A percentile compares a stretch with the other conserved stretches of the same genome.
Evolutionary conservation across 768 basidiomycete genomes (phyloP).

Genomic region (Pulveroboletus sp.): DNA sequence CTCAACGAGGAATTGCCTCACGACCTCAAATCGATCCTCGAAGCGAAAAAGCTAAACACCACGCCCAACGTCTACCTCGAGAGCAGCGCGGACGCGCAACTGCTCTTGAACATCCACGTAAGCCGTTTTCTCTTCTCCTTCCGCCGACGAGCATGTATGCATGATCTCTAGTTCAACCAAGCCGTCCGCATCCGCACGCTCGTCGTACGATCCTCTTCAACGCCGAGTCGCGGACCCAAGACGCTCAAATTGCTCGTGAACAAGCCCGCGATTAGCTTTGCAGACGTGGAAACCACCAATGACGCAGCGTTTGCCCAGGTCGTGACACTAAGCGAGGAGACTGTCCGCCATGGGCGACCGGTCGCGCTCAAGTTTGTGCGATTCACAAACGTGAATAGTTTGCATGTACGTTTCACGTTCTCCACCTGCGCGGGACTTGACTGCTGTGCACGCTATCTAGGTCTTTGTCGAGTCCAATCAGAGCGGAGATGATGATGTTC

Average conservation of each 20-base stretch:
- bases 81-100: constrained; percentile 73
- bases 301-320: constrained; percentile 56
- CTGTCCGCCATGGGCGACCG: constrained; percentile 41
- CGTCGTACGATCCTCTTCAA: constrained; percentile 41
- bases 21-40: constrained; percentile 51
- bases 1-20: constrained; percentile 62
- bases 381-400: constrained; percentile 64
- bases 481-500: constrained; percentile 48
- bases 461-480: constrained; percentile 72
- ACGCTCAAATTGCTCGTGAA: constrained; percentile 63
- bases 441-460: constrained; percentile 38
- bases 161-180: constrained; percentile 58
- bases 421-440: not conserved
- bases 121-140: constrained; percentile 28
- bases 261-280: constrained; percentile 58
- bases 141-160: no score
- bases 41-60: constrained; percentile 43
- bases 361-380: constrained; percentile 61
- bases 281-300: constrained; percentile 55
- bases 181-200: constrained; percentile 61
- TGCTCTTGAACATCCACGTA: constrained; percentile 66
- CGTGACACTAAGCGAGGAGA: constrained; percentile 48
- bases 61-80: constrained; percentile 45
- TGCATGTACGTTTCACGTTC: constrained; percentile 47
- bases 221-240: constrained; percentile 49